A percentile compares a stretch with the other conserved stretches of the same genome.
These are phyloP conservation scores for Colletotrichum caudatum DNA, from an alignment of 2,329 filamentous ascomycete genomes.

Conservation along the genomic window DNA sequence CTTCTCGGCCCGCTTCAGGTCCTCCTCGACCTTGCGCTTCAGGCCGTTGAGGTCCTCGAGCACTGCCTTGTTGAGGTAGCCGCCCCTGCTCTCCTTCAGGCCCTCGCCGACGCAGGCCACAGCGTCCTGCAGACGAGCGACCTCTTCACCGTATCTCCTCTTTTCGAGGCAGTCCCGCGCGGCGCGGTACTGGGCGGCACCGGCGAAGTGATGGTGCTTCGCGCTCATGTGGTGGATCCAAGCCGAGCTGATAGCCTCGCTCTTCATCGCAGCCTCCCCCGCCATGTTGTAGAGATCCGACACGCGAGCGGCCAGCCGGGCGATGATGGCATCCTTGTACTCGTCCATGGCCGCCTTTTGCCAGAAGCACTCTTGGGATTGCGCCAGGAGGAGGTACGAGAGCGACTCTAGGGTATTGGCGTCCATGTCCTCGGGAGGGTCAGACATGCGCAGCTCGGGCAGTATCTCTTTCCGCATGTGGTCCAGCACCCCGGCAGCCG, in stretches of 20 bases:
- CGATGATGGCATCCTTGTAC: slow-evolving; percentile 91
- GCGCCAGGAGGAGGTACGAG: slow-evolving; percentile 85
- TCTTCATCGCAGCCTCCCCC: slow-evolving; percentile 87
- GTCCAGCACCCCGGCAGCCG: slow-evolving; percentile 84
- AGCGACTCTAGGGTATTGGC: slow-evolving; percentile 85
- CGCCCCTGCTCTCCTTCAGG: slow-evolving; percentile 79
- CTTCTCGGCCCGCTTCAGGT: slow-evolving; percentile 91
- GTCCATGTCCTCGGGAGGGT: slow-evolving; percentile 97
- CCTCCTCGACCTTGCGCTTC: slow-evolving; percentile 85
- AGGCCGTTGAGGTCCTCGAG: slow-evolving; percentile 84
- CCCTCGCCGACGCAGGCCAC: slow-evolving; percentile 87
- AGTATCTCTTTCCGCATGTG: slow-evolving; percentile 83
- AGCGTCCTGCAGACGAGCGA: slow-evolving; percentile 86
- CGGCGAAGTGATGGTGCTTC: slow-evolving; percentile 97
- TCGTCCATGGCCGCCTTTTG: slow-evolving; percentile 95
- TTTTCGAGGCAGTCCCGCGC: slow-evolving; percentile 94
- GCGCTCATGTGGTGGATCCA: slow-evolving; percentile 99
- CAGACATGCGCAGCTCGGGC: slow-evolving; percentile 82
- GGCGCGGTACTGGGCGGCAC: slow-evolving; percentile 91
- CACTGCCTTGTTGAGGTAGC: slow-evolving; percentile 84
- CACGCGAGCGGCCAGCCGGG: slow-evolving; percentile 88
- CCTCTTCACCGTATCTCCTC: slow-evolving; percentile 93
- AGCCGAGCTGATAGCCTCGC: slow-evolving; percentile 87
- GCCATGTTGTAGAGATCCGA: slow-evolving; percentile 91
- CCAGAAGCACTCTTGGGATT: slow-evolving; percentile 98